Conservation (phyloP, 1,139 yeast genomes). For the Nematodospora anomalae region DNA sequence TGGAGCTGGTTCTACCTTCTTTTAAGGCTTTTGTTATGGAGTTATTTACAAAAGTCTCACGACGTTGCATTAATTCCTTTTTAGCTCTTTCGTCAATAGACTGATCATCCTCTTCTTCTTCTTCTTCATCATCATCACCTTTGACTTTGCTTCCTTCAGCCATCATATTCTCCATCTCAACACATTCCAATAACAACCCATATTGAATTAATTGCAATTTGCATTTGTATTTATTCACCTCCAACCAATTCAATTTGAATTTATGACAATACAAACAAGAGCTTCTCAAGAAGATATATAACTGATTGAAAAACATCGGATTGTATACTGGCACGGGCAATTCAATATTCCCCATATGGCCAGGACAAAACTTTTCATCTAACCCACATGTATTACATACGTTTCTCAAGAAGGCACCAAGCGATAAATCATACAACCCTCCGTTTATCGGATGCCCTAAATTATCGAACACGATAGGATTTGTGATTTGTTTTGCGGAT, state of each 20-base stretch:
- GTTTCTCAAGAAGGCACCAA: conserved; percentile 90
- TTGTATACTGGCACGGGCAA: conserved; percentile 94
- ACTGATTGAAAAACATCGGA: conserved; percentile 89
- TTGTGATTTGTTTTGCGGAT: conserved; percentile 92
- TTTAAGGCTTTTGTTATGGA: conserved; percentile 74
- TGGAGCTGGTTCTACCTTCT: conserved; percentile 67
- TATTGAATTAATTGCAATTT: conserved; percentile 81
- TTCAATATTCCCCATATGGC: conserved; percentile 98
- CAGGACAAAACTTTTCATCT: conserved; percentile 94
- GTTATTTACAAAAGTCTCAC: conserved; percentile 70
- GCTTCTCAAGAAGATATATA: conserved; percentile 79
- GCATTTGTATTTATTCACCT: conserved; percentile 75
- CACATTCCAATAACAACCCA: conserved; percentile 80
- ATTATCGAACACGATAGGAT: conserved; percentile 92
- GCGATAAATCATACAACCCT: conserved; percentile 89
- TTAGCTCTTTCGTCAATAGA: conserved; percentile 39
- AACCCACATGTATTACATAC: conserved; percentile 95
- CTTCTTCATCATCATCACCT: conserved; percentile 31
- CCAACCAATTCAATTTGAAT: conserved; percentile 67
- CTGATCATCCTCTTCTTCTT: conserved; percentile 9
- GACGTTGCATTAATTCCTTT: conserved; percentile 51
- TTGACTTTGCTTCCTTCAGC: conserved; percentile 31
- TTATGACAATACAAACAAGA: conserved; percentile 89
- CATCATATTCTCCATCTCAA: conserved; percentile 65
- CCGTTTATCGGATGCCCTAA: conserved; percentile 94